Base-by-base conservation (phyloP, 2,329 filamentous ascomycete species). In the Fusarium dimerum region DNA sequence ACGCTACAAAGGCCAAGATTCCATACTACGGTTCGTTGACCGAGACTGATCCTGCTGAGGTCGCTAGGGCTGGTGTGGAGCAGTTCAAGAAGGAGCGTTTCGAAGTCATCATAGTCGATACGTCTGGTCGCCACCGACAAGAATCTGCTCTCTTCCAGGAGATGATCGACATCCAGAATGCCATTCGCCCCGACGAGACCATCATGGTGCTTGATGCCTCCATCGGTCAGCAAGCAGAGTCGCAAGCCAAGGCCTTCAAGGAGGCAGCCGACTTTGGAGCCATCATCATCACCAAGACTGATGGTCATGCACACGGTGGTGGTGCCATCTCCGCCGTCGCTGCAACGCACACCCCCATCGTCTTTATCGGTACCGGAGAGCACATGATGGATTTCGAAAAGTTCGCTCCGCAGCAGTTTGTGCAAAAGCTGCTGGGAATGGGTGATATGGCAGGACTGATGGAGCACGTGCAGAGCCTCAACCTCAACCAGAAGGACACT, bases 11-110 rank as follows among this genome's bases (percentile, higher is more conserved):
- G 73, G 94, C 94, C 46, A 97, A 97, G 78, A 97, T 99, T 47
- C 94, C 94, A 10, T 99, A 99, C 81, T 99, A 95, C 71, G 94
- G 94, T 66, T 96, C 90, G 51, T 79, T 99, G 59, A 99, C 93
- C 3, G 92, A 99, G 76, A 97, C 92, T 8, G 94, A 99, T 68
- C 94, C 94, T 0, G 92, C 93, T 1, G 87, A 92, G 6, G 94
- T 99, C 16, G 93, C 94, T 0, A 84, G 86, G n/a, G 92, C 97
- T 63, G 94, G 94, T 75, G 94, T 99, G 32, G 92, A 96, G 43
- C 95, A 97, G 75, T 99, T 99, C 80, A 97, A 96, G 78, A 97
- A 97, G 79, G 94, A 99, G 77, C 84, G 87, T 44, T 99, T 99
- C 69, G 94, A 99, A 73, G 87, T 99, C 62, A 99, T 99, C 66